phyloP scores from a whole-genome alignment of 768 basidiomycete genomes.

The Cystobasidium tubakii region DNA sequence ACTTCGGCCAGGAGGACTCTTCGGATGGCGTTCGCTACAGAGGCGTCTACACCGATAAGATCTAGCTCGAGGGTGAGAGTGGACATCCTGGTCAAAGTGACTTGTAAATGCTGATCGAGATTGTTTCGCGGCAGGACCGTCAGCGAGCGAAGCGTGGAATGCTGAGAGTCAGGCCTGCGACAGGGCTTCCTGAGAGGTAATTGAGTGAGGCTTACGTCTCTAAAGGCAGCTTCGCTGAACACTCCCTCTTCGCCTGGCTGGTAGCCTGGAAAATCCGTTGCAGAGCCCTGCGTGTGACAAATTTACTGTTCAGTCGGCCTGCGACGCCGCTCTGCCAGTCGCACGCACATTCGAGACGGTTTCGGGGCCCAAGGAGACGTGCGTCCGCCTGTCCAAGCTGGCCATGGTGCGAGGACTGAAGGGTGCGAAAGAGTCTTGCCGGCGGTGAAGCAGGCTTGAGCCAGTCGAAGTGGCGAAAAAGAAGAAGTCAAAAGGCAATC shows the following conservation, averaged over 20 bases:
- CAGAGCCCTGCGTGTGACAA: background rate
- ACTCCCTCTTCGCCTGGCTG: background rate
- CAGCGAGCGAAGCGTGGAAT: background rate
- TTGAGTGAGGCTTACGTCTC: background rate
- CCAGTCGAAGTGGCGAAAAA: background rate
- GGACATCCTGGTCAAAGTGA: constrained; percentile 63
- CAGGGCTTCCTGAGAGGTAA: too few relatives aligned
- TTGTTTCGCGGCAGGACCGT: background rate
- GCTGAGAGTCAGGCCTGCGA: too few relatives aligned
- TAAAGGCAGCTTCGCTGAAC: background rate
- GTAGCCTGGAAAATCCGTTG: constrained; percentile 22
- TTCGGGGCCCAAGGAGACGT: background rate
- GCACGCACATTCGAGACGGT: constrained; percentile 13
- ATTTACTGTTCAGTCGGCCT: background rate
- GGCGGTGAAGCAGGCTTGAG: background rate
- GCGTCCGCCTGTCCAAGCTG: background rate
- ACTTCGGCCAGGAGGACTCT: constrained; percentile 93
- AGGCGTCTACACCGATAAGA: constrained; percentile 87
- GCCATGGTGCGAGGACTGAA: background rate
- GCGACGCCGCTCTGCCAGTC: too few relatives aligned
- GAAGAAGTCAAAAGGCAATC: constrained; percentile 1
- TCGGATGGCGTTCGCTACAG: constrained; percentile 88
- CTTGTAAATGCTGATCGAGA: constrained; percentile 9
- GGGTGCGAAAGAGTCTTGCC: background rate
- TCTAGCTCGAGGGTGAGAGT: constrained; percentile 86